These are phyloP conservation scores for Cucumis sativus DNA, from an alignment of 306 rosid genomes.

Conservation along the genomic window Cucumber_9930_V3 NC_026655.2:23014501-23015000, in stretches of 20 bases:
- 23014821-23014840: conserved; percentile 36
- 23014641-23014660: conserved; percentile 44
- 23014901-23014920: conserved; percentile 25
- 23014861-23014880: conserved; percentile 26
- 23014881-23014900: conserved; percentile 43
- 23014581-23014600: conserved; percentile 67
- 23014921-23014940: conserved; percentile 54
- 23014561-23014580: conserved; percentile 62
- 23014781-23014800: not conserved
- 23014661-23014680: conserved; percentile 21
- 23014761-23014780: conserved; percentile 11
- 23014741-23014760: conserved; percentile 22
- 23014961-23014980: conserved; percentile 23
- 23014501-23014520: conserved; percentile 42
- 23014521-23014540: conserved; percentile 37
- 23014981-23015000: conserved; percentile 31
- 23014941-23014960: conserved; percentile 40
- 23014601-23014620: conserved; percentile 54
- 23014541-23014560: conserved; percentile 54
- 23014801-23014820: no score
- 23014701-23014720: conserved; percentile 50
- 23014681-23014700: conserved; percentile 36
- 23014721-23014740: conserved; percentile 35
- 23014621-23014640: conserved; percentile 46
- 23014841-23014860: conserved; percentile 30